Evolutionary conservation across 371 early-diverging fungal genomes (phyloP).

Genomic region (Lichtheimia corymbifera): DNA sequence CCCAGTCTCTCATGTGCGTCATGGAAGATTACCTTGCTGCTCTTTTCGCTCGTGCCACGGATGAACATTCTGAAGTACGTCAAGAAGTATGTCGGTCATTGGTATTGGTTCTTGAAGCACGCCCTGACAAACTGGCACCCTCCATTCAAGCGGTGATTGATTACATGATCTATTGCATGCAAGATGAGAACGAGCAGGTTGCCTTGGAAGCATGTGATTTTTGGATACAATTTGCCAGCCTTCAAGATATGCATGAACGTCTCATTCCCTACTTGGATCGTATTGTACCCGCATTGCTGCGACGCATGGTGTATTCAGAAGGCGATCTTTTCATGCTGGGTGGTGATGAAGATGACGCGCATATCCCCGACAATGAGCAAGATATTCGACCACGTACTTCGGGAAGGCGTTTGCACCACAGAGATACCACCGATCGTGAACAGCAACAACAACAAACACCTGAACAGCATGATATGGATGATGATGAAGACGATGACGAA

Average conservation of each 20-base stretch:
- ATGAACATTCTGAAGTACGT: constrained; percentile 72
- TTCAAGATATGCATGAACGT: constrained; percentile 61
- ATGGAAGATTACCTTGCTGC: constrained; percentile 72
- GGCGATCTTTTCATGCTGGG: constrained; percentile 77
- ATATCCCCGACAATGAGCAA: constrained; percentile 76
- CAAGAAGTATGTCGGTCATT: constrained; percentile 89
- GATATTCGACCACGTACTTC: constrained; percentile 87
- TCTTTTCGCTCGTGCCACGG: constrained; percentile 76
- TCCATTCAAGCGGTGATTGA: constrained; percentile 77
- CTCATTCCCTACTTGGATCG: constrained; percentile 74
- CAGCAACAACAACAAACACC: constrained; percentile 12
- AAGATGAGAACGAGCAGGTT: constrained; percentile 75
- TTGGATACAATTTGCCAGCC: constrained; percentile 89
- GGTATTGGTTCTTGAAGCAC: constrained; percentile 80
- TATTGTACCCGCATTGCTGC: constrained; percentile 83
- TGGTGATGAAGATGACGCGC: constrained; percentile 72
- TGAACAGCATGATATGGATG: constrained; percentile 23
- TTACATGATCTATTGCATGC: constrained; percentile 91
- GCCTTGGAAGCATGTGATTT: constrained; percentile 97
- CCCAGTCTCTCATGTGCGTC: constrained; percentile 62
- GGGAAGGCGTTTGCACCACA: constrained; percentile 25
- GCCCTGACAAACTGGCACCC: constrained; percentile 77
- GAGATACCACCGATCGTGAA: not conserved
- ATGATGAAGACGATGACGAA: constrained; percentile 80
- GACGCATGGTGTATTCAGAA: constrained; percentile 90